Conservation (phyloP, 257 asterid genomes). For the Paulownia fortunei region DNA sequence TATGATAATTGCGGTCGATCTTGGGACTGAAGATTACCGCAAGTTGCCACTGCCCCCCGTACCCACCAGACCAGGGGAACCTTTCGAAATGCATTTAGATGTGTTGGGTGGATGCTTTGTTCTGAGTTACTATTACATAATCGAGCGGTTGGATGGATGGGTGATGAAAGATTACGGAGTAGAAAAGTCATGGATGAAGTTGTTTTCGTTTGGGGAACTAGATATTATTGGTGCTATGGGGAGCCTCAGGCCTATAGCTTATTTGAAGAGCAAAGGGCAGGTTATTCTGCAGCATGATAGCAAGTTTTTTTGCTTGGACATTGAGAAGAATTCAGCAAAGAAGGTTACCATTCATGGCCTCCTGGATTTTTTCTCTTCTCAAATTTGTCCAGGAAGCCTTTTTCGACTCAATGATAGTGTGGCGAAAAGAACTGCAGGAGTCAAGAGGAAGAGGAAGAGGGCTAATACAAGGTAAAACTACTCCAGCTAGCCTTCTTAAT, state of each 20-base stretch:
- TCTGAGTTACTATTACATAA: not conserved
- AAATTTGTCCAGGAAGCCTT: constrained; percentile 19
- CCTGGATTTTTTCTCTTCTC: not conserved
- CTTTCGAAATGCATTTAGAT: not conserved
- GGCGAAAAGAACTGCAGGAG: not conserved
- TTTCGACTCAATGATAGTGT: constrained; percentile 5
- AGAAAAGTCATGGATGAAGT: constrained; percentile 8
- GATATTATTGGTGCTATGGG: not conserved
- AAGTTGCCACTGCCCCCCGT: not conserved
- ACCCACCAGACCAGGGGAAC: too few species aligned
- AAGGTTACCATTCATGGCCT: not conserved
- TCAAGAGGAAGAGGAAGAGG: constrained; percentile 11
- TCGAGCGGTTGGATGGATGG: constrained; percentile 10
- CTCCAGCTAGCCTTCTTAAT: not conserved
- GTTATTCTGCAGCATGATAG: not conserved
- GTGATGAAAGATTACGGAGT: constrained; percentile 18
- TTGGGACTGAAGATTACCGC: constrained; percentile 14
- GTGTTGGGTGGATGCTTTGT: constrained; percentile 26
- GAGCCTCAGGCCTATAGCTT: constrained; percentile 3
- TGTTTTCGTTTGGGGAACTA: not conserved
- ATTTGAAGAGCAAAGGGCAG: constrained; percentile 11
- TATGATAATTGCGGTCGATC: constrained; percentile 11
- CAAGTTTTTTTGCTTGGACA: not conserved
- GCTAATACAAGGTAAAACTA: not conserved
- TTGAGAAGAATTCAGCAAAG: not conserved